Conservation (phyloP, 202 grass and related monocot genomes). For the Schoenoplectus tabernaemontani region DNA sequence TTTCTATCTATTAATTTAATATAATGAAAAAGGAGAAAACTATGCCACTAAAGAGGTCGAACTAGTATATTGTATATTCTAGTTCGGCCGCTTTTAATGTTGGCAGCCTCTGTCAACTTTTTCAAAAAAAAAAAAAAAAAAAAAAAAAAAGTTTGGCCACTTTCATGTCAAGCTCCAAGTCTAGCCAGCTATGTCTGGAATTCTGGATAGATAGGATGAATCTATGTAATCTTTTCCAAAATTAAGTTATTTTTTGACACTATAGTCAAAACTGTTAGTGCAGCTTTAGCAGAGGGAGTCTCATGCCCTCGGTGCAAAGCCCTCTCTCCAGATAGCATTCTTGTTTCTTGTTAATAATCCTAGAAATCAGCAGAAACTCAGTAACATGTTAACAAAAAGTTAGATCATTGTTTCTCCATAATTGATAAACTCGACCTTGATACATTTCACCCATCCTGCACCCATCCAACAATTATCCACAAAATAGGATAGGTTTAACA, state of each 20-base stretch:
- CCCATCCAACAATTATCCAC: constrained; percentile 19
- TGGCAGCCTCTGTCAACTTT: too few relatives aligned
- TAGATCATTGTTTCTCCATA: neutral
- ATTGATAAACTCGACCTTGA: neutral
- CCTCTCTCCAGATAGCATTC: neutral
- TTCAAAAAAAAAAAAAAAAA: too few relatives aligned
- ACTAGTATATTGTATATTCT: neutral
- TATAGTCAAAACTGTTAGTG: neutral
- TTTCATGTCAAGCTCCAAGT: neutral
- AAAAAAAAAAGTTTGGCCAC: neutral
- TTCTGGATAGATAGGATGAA: neutral
- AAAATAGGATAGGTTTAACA: constrained; percentile 11
- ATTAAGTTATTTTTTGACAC: neutral
- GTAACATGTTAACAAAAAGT: constrained; percentile 1
- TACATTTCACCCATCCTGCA: constrained; percentile 18
- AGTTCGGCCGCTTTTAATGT: too few relatives aligned
- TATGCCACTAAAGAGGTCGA: neutral
- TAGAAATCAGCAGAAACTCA: constrained; percentile 19
- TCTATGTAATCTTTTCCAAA: neutral
- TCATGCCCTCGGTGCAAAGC: neutral
- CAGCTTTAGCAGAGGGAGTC: neutral
- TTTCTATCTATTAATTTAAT: neutral
- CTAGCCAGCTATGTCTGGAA: neutral
- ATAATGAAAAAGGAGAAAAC: neutral
- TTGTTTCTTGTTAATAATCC: constrained; percentile 5